phyloP scores from a whole-genome alignment of 78 protist species.

The Neovahlkampfia damariscottae region DNA sequence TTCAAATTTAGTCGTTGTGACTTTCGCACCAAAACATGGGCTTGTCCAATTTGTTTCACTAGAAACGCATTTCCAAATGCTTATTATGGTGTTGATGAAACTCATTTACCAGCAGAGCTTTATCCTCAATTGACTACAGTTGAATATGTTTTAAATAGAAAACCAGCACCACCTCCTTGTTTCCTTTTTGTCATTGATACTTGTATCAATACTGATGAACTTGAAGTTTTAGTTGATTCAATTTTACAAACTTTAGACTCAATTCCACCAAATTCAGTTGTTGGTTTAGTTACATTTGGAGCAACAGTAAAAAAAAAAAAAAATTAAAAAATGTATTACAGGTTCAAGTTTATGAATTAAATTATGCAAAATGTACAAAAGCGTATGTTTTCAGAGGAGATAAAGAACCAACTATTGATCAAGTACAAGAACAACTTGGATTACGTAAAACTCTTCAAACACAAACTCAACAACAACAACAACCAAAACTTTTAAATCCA shows the following conservation, averaged over 20 bases:
- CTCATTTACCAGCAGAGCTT: slow-evolving; percentile 81
- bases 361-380: slow-evolving; percentile 49
- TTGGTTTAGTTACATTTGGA: slow-evolving; percentile 94
- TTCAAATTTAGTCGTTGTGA: slow-evolving; percentile 50
- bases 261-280: slow-evolving; percentile 69
- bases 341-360: slow-evolving; percentile 76
- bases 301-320: slow-evolving; percentile 50
- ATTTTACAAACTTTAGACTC: slow-evolving; percentile 59
- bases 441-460: slow-evolving; percentile 1
- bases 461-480: not conserved
- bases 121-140: slow-evolving; percentile 57
- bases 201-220: slow-evolving; percentile 65
- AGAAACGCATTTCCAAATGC: slow-evolving; percentile 84
- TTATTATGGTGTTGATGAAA: slow-evolving; percentile 21
- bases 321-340: not conserved
- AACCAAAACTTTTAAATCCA: not conserved
- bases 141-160: slow-evolving; percentile 52
- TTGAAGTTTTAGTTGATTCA: slow-evolving; percentile 66
- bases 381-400: slow-evolving; percentile 81
- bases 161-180: slow-evolving; percentile 50
- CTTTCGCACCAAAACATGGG: slow-evolving; percentile 19
- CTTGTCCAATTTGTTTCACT: slow-evolving; percentile 79
- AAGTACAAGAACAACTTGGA: slow-evolving; percentile 44
- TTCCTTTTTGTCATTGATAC: slow-evolving; percentile 84
- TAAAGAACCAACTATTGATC: slow-evolving; percentile 21